Base-by-base conservation (phyloP, 257 asterid genomes). In the Solanum neorickii region DNA sequence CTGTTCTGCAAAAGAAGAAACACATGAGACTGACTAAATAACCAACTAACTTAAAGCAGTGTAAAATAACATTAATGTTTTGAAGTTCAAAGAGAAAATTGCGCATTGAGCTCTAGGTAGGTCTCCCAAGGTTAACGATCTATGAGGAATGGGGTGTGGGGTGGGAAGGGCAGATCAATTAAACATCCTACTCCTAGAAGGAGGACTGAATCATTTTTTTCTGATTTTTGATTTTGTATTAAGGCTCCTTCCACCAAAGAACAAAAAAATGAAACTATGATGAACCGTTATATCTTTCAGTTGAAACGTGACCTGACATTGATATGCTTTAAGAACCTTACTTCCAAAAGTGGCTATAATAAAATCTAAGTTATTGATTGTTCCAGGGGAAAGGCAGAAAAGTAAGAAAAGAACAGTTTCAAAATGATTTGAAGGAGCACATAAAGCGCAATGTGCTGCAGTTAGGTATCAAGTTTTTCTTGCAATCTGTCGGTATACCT, bases 401-500 rank as follows among this genome's bases (percentile, higher is more conserved):
- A 80, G 90, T 93, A 80, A 90, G 89, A 85, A 94, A 91, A 88
- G 91, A 77, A 65, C 93, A 93, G 89, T 70, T 95, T n/a, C 16
- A 62, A 49, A 86, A 56, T 77, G 86, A 88, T 87, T 82, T 97
- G 68, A 88, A 90, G 83, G 96, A 97, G 92, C 99, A 95, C 93
- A 91, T 95, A 82, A 91, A 87, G 73, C 89, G 90, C 87, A 95
- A 95, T 62, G 91, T 95, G 91, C 93, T 97, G 87, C 92, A 88
- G 41, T 69, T 95, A 15, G 92, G 89, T 49, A 82, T 82, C 86
- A 91, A 77, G 56, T 93, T 94, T 90, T 97, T 90, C 94, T 87
- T 90, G 92, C 99, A 97, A 91, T 83, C 76, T 33, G 90, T 94
- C 62, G 99, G 99, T 83, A 97, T 97, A 89, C 95, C 99, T 65